Base-by-base conservation (phyloP, 306 rosid species). In the Oemleria cerasiformis region DNA sequence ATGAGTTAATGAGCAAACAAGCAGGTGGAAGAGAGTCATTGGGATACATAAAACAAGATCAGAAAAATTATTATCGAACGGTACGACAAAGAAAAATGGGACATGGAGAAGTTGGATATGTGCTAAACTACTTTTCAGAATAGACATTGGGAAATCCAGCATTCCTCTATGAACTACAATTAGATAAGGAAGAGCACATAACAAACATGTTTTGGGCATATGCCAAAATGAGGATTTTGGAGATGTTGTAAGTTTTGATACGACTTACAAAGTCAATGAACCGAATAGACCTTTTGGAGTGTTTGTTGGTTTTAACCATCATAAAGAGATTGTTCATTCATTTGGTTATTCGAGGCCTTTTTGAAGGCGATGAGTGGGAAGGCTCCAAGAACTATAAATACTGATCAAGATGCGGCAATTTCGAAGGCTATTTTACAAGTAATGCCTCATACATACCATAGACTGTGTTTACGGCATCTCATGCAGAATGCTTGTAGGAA, bases 191-290 rank as follows among this genome's bases (percentile, higher is more conserved):
- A 0, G 51, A 64, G 19, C n/a, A n/a, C n/a, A n/a, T n/a, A n/a
- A n/a, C n/a, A n/a, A n/a, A n/a, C n/a, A n/a, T n/a, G n/a, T n/a
- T 64, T 64, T 64, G 51, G 38, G 17, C 34, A 12, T 36, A 41
- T 64, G 68, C 38, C 42, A 19, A 25, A 21, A 40, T 42, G 68
- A 64, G 41, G 1, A 65, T 7, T 65, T 65, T 21, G 54, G 69
- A 9, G 69, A 65, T 65, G 19, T 65, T 6, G 69, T 19, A 1
- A 20, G 54, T 5, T 44, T 65, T 44, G 55, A 65, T 19, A 21
- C 39, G 43, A 65, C 69, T 1, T 43, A 65, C 4, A 43, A 7
- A 44, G 11, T 17, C 11, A 65, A 65, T 13, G 17, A 43, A 65
- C n/a, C 25, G 4, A 20, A 43, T 43, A 10, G 19, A 9, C 10